Base-by-base conservation (phyloP, 768 basidiomycete genomes). In the Amanita polypyramis region DNA sequence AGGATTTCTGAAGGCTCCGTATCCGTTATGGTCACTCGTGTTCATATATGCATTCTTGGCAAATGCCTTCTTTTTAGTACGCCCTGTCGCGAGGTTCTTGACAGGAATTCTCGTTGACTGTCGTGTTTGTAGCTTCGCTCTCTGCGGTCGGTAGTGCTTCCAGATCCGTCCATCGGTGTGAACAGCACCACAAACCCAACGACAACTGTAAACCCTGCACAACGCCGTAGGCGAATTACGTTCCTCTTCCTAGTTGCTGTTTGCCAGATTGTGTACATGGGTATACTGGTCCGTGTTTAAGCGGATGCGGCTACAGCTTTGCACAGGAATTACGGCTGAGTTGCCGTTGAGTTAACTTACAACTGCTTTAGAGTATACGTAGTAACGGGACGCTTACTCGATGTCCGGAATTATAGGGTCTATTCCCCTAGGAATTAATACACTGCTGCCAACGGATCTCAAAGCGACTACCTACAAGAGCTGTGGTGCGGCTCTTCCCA, bases 41-140 rank as follows among this genome's bases (percentile, higher is more conserved):
- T 98, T 96, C 60, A 51, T 85, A 27, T 99, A 99, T 64, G 76
- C 80, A 10, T 91, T 94, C 61, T 67, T 82, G 21, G 86, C 94
- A 14, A 95, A 93, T 53, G 91, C 82, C 0, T 94, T 98, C 69
- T 97, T 98, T 77, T 70, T 96, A 37, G 92, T 90, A 58, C 46
- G 85, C 73, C 23, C 11, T 20, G 12, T 1, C 17, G 11, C 37
- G 30, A n/a, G 6, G 12, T 12, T 32, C 14, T 5, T 33, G 17
- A 36, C 36, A 25, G 11, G 20, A 21, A 19, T 51, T 25, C 44
- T 27, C 5, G 27, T 39, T 17, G 32, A 37, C 29, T 37, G 6
- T 41, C n/a, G 34, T 17, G 43, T 39, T 30, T n/a, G 17, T 60
- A 95, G 93, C 80, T 96, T 19, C 90, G 93, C 37, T 95, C 94